These are phyloP conservation scores for Discostella stelligera DNA, from an alignment of 352 stramenopile genomes.

Conservation along the genomic window DNA sequence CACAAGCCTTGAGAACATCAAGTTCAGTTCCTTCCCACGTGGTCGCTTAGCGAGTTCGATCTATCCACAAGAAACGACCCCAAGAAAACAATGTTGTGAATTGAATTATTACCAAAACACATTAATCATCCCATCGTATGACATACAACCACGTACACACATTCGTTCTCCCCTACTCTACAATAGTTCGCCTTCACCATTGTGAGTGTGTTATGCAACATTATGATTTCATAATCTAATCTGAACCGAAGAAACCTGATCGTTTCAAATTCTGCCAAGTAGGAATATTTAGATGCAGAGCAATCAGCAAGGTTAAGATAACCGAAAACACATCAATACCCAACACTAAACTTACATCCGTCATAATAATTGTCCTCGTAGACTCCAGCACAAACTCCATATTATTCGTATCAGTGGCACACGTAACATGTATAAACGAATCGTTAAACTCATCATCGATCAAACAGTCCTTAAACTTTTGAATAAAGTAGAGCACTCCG, in stretches of 20 bases:
- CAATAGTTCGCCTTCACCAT: background rate
- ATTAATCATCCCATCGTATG: background rate
- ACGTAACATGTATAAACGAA: constrained; percentile 94
- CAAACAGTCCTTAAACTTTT: constrained; percentile 91
- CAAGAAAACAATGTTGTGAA: background rate
- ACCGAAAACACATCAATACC: constrained; percentile 9
- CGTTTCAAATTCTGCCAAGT: constrained; percentile 66
- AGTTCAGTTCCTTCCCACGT: background rate
- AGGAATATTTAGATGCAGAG: constrained; percentile 1
- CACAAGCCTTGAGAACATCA: background rate
- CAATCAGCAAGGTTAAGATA: constrained; percentile 6
- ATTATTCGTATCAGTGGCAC: constrained; percentile 95
- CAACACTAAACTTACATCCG: constrained; percentile 55
- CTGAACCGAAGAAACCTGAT: constrained; percentile 78
- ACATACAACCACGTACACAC: background rate
- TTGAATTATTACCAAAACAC: background rate
- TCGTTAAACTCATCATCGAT: constrained; percentile 84
- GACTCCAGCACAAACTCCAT: constrained; percentile 85
- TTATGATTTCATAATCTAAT: constrained; percentile 42
- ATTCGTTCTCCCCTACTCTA: background rate
- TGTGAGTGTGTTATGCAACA: background rate
- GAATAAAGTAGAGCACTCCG: constrained; percentile 83
- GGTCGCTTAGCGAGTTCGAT: background rate
- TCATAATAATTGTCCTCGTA: constrained; percentile 84
- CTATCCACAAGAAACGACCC: background rate